Base-by-base conservation (phyloP, 129 eudicot species). In the Flaveria trinervia region DNA sequence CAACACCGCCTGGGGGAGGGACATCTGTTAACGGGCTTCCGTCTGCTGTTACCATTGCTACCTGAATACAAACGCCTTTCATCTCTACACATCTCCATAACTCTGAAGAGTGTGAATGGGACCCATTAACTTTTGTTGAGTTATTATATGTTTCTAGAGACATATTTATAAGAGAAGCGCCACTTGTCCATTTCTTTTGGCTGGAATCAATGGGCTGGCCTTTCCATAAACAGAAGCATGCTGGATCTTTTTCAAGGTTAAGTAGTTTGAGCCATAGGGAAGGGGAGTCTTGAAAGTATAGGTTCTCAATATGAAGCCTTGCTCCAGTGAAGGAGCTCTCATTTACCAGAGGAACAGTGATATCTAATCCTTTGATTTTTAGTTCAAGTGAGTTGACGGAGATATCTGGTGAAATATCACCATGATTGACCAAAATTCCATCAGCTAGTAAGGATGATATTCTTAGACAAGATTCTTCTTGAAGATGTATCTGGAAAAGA, bases 21-120 rank as follows among this genome's bases (percentile, higher is more conserved):
- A 91, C 65, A 22, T 74, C 70, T 69, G 79, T 85, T 73, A 94
- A 73, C 14, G 96, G 96, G 59, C 87, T 85, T 10, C 99, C 99
- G 66, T 91, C 97, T 78, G 96, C 96, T 79, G 99, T 94, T 65
- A 89, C 99, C 99, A 94, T 91, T 68, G 99, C 99, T 49, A 91
- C 90, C 86, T 94, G 96, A 78, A 89, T 43, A 80, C 92, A 89
- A 68, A 83, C 72, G 50, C 68, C 97, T 84, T 87, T 94, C 52
- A 86, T 65, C 83, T 94, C 99, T 7, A 94, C 94, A 85, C 97
- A 91, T 71, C 62, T 87, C 97, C 98, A 90, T 30, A 85, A 78
- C 22, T 82, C 78, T 78, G 86, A 80, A 60, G 85, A 64, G 7
- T 26, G 77, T 51, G 56, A 60, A 67, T 20, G 48, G 71, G 92